phyloP scores from a whole-genome alignment of 1,284 basidiomycete genomes.

The Hypsizygus ulmarius region DNA sequence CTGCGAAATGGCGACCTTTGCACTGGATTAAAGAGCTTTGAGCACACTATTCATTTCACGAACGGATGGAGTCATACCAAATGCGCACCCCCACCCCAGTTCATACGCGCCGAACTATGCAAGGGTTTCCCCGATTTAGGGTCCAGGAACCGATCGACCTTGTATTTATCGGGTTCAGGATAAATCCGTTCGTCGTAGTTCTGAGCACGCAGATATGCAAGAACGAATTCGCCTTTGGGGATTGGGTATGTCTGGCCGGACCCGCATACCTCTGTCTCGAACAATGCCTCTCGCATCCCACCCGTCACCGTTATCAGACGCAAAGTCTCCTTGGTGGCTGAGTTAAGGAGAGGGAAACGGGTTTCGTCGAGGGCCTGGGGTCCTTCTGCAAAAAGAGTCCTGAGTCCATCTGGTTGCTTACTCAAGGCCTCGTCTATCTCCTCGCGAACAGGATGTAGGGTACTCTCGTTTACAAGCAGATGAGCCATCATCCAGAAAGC shows the following conservation, averaged over 20 bases:
- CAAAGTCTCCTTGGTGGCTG: not conserved
- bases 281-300: not conserved
- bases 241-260: not conserved
- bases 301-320: conserved; percentile 1
- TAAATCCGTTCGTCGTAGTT: conserved; percentile 1
- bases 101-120: not conserved
- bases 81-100: conserved; percentile 1
- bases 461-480: not conserved
- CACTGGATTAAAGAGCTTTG: not conserved
- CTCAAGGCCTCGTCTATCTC: not conserved
- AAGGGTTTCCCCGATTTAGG: not conserved
- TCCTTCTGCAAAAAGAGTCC: not conserved
- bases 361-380: not conserved
- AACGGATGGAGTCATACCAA: not conserved
- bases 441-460: no score
- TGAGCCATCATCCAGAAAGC: conserved; percentile 2
- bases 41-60: no score
- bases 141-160: not conserved
- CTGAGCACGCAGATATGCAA: not conserved
- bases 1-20: conserved; percentile 3
- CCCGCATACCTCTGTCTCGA: not conserved
- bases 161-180: conserved; percentile 1
- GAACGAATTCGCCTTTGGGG: conserved; percentile 1
- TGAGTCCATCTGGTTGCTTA: not conserved
- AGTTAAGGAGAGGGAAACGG: conserved; percentile 2